Percentiles rank a stretch among this genome's conserved stretches.
These are phyloP conservation scores for Colletotrichum filicis DNA, from an alignment of 2,329 filamentous ascomycete genomes.

Conservation along the genomic window DNA sequence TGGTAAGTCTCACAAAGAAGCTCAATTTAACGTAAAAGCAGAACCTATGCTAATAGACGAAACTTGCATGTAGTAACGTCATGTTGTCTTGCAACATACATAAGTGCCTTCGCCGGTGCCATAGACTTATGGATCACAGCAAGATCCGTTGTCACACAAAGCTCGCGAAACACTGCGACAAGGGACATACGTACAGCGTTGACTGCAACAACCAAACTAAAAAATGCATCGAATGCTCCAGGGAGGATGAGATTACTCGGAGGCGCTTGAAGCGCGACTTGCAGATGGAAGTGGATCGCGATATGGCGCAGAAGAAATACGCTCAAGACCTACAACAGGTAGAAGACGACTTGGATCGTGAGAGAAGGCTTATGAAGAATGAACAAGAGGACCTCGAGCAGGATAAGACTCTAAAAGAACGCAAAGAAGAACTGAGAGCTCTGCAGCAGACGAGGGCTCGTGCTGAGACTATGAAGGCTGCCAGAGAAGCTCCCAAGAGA, in stretches of 20 bases:
- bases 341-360: slow-evolving; percentile 64
- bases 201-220: slow-evolving; percentile 56
- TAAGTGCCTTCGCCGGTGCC: slow-evolving; percentile 69
- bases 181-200: slow-evolving; percentile 60
- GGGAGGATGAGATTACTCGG: slow-evolving; percentile 57
- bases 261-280: slow-evolving; percentile 57
- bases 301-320: slow-evolving; percentile 57
- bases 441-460: slow-evolving; percentile 47
- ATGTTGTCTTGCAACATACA: slow-evolving; percentile 64
- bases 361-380: slow-evolving; percentile 55
- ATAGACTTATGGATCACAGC: slow-evolving; percentile 69
- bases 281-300: slow-evolving; percentile 60
- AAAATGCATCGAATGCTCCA: slow-evolving; percentile 62
- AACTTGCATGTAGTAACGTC: not conserved
- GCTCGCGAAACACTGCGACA: slow-evolving; percentile 59
- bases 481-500: not conserved
- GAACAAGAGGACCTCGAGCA: slow-evolving; percentile 56
- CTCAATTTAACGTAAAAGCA: not conserved
- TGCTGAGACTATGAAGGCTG: slow-evolving; percentile 28
- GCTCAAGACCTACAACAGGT: slow-evolving; percentile 56
- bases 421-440: slow-evolving; percentile 57
- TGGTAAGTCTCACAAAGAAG: slow-evolving; percentile 60
- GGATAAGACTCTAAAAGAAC: slow-evolving; percentile 53
- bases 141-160: slow-evolving; percentile 48
- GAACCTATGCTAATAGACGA: not conserved